Evolutionary conservation across 768 basidiomycete species (phyloP).

Genomic region (Leccinum variicolor): DNA sequence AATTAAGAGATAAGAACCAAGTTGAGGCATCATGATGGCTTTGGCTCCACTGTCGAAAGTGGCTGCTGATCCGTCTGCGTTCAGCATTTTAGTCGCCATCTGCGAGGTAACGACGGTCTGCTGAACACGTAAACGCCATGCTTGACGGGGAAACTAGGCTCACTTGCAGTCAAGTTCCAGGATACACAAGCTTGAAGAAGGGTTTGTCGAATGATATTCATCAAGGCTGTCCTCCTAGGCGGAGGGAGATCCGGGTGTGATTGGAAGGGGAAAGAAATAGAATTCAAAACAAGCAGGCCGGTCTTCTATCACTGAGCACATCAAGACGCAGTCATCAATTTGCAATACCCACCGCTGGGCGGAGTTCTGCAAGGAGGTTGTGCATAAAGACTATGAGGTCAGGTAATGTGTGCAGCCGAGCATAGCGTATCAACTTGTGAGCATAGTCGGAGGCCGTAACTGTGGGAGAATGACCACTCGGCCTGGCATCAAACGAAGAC

Average conservation of each 20-base stretch:
- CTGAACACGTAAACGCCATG: conserved; percentile 5
- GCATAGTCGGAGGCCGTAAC: conserved; percentile 39
- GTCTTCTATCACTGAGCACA: conserved; percentile 32
- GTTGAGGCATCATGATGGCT: conserved; percentile 63
- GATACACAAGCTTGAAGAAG: conserved; percentile 49
- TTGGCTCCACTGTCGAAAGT: conserved; percentile 62
- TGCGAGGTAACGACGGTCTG: conserved; percentile 64
- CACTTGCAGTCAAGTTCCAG: conserved; percentile 47
- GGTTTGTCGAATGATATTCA: conserved; percentile 51
- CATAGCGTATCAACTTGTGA: conserved; percentile 23
- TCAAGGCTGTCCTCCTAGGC: conserved; percentile 38
- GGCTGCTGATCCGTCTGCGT: conserved; percentile 60
- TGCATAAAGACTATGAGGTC: conserved; percentile 60
- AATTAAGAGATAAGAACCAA: conserved; percentile 41
- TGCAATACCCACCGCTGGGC: conserved; percentile 42
- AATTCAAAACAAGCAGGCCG: conserved; percentile 61
- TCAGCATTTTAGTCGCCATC: conserved; percentile 64
- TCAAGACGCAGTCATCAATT: conserved; percentile 7
- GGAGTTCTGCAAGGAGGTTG: conserved; percentile 47
- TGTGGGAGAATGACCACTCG: conserved; percentile 22
- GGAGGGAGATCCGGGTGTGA: conserved; percentile 36
- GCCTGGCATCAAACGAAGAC: conserved; percentile 7
- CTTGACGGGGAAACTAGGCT: background rate
- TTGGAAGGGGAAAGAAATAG: conserved; percentile 68
- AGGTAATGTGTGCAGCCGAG: conserved; percentile 41